Evolutionary conservation across 2,329 filamentous ascomycete genomes (phyloP).

Genomic region (Colletotrichum tofieldiae): DNA sequence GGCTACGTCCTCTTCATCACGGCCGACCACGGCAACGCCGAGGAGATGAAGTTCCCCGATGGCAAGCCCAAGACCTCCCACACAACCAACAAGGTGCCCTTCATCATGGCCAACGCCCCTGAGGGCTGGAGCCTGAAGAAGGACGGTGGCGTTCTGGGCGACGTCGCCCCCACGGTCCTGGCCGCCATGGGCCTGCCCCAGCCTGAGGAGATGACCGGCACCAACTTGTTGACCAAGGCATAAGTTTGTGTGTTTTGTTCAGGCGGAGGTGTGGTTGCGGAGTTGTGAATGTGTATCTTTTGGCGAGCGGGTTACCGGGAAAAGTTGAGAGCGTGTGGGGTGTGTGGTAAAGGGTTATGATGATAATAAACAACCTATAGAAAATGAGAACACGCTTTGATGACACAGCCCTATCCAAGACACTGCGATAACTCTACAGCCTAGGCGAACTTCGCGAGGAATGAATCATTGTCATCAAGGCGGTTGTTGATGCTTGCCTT

Average conservation of each 20-base stretch:
- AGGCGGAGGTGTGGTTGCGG: background rate
- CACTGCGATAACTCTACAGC: background rate
- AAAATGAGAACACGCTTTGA: conserved; percentile 42
- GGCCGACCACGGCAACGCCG: conserved; percentile 96
- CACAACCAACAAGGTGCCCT: conserved; percentile 97
- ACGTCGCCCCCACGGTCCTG: conserved; percentile 95
- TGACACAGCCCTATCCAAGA: conserved; percentile 11
- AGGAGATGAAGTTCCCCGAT: conserved; percentile 98
- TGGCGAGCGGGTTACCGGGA: conserved; percentile 34
- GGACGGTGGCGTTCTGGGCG: conserved; percentile 87
- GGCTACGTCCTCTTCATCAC: conserved; percentile 97
- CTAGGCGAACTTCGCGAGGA: no score
- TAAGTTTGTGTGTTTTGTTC: background rate
- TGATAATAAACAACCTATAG: conserved; percentile 40
- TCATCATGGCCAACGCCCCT: conserved; percentile 98
- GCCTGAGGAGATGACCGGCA: conserved; percentile 93
- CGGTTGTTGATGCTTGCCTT: no score
- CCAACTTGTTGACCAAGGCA: conserved; percentile 84
- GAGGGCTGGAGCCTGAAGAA: conserved; percentile 88
- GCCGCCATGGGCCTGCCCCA: conserved; percentile 91
- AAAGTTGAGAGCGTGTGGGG: conserved; percentile 39
- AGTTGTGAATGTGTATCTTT: conserved; percentile 37
- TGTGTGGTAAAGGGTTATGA: conserved; percentile 36
- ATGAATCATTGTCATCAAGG: no score
- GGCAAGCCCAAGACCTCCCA: conserved; percentile 98